Base-by-base conservation (phyloP, 2,329 filamentous ascomycete genomes). In the Neopestalotiopsis sp. region DNA sequence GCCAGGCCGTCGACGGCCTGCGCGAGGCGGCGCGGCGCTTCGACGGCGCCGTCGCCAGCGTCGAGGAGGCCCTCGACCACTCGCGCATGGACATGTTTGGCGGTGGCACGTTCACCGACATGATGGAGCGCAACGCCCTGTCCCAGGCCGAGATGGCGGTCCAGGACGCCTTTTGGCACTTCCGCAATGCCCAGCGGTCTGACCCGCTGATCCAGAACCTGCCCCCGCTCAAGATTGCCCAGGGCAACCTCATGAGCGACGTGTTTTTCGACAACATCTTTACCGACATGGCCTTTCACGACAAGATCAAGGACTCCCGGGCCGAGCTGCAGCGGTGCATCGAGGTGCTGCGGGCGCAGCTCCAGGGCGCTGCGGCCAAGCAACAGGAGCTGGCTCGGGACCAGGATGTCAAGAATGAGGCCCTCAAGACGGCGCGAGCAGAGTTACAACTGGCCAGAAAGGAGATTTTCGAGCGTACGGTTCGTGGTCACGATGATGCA, bases 261-360 rank as follows among this genome's bases (percentile, higher is more conserved):
- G 79, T 88, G 2, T 79, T 88, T n/a, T 88, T 88, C 71, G 84
- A 88, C 72, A 88, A 87, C 64, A 82, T 87, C 68, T 85, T 86
- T 72, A 82, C 80, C 9, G 86, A 88, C 68, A 82, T 85, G 78
- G 80, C 81, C 2, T 86, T 88, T 75, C 85, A 85, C 70, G 80
- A 85, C 13, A 82, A 86, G 75, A 85, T 89, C 69, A 83, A 85
- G 72, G 74, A 79, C 17, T 84, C 81, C 3, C 77, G 79, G 56
- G 67, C 66, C 32, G 79, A 84, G 69, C 77, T 82, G 2, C 71
- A 80, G 7, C 74, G 78, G 59, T 81, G 82, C 56, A 72, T 76
- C 24, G 69, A 75, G 0, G 78, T 74, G 4, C 65, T 85, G 20
- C 69, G 74, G 5, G 69, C 72, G 12, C 78, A 84, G 66, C 62